phyloP scores from a whole-genome alignment of 345 rosid genomes.

The Moringa oleifera region DNA sequence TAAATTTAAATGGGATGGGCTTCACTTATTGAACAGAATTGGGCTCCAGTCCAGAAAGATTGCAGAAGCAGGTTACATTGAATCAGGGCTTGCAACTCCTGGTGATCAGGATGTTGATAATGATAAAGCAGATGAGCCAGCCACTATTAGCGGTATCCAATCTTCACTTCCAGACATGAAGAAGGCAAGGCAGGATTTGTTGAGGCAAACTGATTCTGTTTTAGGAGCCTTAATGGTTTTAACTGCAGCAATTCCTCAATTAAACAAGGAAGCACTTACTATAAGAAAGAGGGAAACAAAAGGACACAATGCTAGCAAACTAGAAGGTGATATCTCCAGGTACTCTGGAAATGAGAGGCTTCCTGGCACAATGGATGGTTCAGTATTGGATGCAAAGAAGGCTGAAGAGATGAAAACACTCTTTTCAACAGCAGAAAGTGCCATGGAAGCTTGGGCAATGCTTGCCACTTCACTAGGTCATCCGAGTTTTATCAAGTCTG shows the following conservation, averaged over 20 bases:
- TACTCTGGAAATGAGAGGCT: conserved; percentile 31
- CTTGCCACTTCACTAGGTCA: conserved; percentile 92
- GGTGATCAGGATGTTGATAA: conserved; percentile 33
- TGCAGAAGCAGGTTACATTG: conserved; percentile 72
- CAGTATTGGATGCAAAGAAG: conserved; percentile 50
- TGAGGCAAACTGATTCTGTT: conserved; percentile 79
- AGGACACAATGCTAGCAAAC: conserved; percentile 17
- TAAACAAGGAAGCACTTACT: conserved; percentile 41
- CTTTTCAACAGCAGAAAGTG: conserved; percentile 85
- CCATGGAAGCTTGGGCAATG: conserved; percentile 99
- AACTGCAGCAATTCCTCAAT: conserved; percentile 64
- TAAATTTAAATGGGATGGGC: conserved; percentile 71
- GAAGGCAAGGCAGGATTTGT: conserved; percentile 71
- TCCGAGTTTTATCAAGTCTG: conserved; percentile 92
- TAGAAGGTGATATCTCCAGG: conserved; percentile 16
- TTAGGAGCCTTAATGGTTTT: conserved; percentile 89
- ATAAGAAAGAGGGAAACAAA: conserved; percentile 24
- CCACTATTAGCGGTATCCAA: conserved; percentile 27
- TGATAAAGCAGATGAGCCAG: conserved; percentile 32
- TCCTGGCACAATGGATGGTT: conserved; percentile 29
- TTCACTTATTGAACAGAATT: conserved; percentile 59
- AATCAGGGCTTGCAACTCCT: conserved; percentile 84
- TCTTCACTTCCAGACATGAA: conserved; percentile 76
- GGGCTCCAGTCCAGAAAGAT: conserved; percentile 67
- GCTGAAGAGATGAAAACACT: conserved; percentile 87